These are phyloP conservation scores for Fremontodendron californicum DNA, from an alignment of 345 rosid genomes.

Conservation along the genomic window DNA sequence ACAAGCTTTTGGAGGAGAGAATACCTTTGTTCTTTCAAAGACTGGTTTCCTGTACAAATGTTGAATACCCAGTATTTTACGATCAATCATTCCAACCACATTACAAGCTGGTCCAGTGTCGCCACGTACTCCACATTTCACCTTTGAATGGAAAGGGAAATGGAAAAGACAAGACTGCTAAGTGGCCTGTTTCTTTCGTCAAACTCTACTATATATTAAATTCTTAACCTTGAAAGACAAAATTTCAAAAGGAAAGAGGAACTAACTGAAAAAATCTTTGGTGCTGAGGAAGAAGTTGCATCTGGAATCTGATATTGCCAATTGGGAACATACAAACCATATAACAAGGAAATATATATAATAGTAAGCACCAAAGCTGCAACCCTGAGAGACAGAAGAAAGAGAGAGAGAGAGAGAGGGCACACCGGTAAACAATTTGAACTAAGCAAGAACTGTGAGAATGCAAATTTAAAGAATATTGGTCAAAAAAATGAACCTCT, in stretches of 20 bases:
- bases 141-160: constrained; percentile 38
- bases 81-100: constrained; percentile 82
- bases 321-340: constrained; percentile 70
- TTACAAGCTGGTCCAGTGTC: constrained; percentile 84
- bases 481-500: background rate
- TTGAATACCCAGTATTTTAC: constrained; percentile 53
- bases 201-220: background rate
- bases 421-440: background rate
- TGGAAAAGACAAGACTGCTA: background rate
- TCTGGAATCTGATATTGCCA: constrained; percentile 68
- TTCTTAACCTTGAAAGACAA: background rate
- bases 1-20: constrained; percentile 1
- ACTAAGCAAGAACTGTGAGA: background rate
- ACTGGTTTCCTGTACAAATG: constrained; percentile 71
- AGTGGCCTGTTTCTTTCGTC: background rate
- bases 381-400: constrained; percentile 42
- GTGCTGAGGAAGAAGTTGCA: constrained; percentile 38
- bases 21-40: constrained; percentile 60
- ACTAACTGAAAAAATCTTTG: constrained; percentile 45
- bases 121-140: constrained; percentile 74
- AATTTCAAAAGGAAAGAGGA: background rate
- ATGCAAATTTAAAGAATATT: background rate
- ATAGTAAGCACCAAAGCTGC: constrained; percentile 42
- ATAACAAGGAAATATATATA: constrained; percentile 45
- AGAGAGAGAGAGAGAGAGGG: background rate